A percentile compares a stretch with the other conserved stretches of the same genome.
Conservation (phyloP, 1,284 basidiomycete species). For the Cutaneotrichosporon cutaneum region DNA sequence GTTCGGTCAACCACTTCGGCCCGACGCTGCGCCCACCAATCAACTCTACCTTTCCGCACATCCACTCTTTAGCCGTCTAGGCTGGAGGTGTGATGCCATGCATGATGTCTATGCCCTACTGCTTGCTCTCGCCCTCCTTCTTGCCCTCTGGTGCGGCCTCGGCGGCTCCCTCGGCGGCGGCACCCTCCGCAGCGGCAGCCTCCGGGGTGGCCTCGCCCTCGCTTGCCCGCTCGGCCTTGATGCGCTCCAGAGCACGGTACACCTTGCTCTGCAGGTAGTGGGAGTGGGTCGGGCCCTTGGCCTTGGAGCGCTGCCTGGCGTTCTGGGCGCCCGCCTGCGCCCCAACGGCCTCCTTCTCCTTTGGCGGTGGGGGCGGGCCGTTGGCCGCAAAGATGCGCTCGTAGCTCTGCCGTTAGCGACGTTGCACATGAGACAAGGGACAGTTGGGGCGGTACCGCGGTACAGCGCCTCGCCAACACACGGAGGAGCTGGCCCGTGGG, state of each 20-base stretch:
- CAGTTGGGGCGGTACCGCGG: too few species aligned
- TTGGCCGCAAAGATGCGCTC: constrained; percentile 90
- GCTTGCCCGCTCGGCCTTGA: constrained; percentile 55
- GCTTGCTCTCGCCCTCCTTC: constrained; percentile 2
- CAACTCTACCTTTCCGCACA: neutral
- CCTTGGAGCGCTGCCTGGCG: constrained; percentile 16
- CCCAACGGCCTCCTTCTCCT: constrained; percentile 53
- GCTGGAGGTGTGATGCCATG: constrained; percentile 9
- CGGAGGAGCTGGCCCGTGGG: too few species aligned
- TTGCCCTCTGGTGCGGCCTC: constrained; percentile 12
- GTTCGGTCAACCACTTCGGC: neutral
- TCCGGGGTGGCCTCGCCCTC: constrained; percentile 22
- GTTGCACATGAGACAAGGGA: too few species aligned
- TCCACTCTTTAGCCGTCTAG: neutral
- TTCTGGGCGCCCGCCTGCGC: constrained; percentile 10
- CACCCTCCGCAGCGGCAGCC: constrained; percentile 24
- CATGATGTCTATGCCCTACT: constrained; percentile 12
- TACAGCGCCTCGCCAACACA: too few species aligned
- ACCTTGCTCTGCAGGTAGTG: constrained; percentile 98
- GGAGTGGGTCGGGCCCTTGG: constrained; percentile 58
- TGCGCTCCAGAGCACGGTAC: constrained; percentile 85
- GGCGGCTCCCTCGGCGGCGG: constrained; percentile 21
- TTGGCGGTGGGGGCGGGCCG: constrained; percentile 62
- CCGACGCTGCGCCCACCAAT: neutral
- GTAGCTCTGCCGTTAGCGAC: constrained; percentile 65